phyloP scores from a whole-genome alignment of 2,329 filamentous ascomycete species.

The Coniochaeta sp. region DNA sequence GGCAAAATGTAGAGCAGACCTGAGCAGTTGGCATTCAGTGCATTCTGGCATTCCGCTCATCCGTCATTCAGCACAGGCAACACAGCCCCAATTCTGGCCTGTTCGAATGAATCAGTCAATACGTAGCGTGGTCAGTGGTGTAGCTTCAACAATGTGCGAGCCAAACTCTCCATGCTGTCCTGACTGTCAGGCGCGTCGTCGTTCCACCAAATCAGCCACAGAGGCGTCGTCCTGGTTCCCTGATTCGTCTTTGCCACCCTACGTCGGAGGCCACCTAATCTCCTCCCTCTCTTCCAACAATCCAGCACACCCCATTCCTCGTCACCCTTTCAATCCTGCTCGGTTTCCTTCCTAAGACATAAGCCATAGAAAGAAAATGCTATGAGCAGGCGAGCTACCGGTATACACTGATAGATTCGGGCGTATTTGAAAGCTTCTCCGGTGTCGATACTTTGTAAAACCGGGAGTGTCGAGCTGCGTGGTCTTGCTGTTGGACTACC shows the following conservation, averaged over 20 bases:
- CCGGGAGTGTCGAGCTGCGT: no score
- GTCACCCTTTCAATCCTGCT: no score
- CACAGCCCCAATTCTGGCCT: not conserved
- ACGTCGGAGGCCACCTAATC: not conserved
- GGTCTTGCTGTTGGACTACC: no score
- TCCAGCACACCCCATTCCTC: no score
- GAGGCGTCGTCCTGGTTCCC: not conserved
- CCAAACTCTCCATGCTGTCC: not conserved
- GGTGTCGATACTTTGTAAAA: no score
- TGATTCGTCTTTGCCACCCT: slow-evolving; percentile 1
- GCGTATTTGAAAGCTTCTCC: no score
- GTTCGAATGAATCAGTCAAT: not conserved
- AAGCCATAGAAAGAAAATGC: no score
- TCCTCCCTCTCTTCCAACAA: not conserved
- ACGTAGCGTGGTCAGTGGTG: no score
- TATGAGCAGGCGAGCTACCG: no score
- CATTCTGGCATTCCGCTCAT: not conserved
- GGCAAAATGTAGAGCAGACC: not conserved
- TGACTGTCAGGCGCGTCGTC: no score
- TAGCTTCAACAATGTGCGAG: not conserved
- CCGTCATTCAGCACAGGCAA: not conserved
- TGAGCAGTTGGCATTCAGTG: not conserved
- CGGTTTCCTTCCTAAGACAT: no score
- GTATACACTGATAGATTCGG: no score
- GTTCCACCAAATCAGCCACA: not conserved